Evolutionary conservation across 2,329 filamentous ascomycete species (phyloP), one percentile per base, ranked within the genome.

Genomic region (Lachnellula subtilissima): DNA sequence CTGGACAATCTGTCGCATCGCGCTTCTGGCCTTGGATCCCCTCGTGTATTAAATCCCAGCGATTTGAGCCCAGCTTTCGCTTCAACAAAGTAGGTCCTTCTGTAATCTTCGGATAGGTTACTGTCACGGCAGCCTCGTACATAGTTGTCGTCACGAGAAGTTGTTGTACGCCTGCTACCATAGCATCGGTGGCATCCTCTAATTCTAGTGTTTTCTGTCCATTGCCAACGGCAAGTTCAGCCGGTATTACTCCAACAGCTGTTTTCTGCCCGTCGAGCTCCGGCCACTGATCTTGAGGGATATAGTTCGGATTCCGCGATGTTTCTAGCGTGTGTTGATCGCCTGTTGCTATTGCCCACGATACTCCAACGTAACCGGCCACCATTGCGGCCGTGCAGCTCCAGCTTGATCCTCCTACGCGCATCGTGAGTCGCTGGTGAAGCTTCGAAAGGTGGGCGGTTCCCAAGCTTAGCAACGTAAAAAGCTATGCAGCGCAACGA

Each of bases 11-110:
- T 28, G 58, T 55, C 19, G 59, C 60, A 54, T 65, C 62, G 36
- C 67, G 52, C 52, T 68, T 69, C 35, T 58, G 64, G 7, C 57
- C 65, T 61, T 66, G 62, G 35, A 69, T 65, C 4, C 58, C 63
- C 19, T 67, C 59, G 32, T 67, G 65, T 58, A 69, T 55, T 9
- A 58, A 51, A 53, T 67, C 63, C 65, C 65, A 67, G 54, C 58
- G 56, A 49, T 55, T 63, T 43, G 64, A 65, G 3, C 66, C 66
- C 5, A 66, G 25, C 54, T 66, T 67, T 40, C 65, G 58, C 46
- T 55, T 65, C 15, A 58, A 48, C 14, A 64, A 43, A 1, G 58
- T 37, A 14, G 63, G 61, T 4, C 56, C 59, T 15, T 59, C 50
- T 40, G 64, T 66, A 32, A 64, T 61, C 50, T 64, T 66, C 11